Conservation (phyloP, 495 filamentous ascomycete genomes). For the Podospora pseudopauciseta region DNA sequence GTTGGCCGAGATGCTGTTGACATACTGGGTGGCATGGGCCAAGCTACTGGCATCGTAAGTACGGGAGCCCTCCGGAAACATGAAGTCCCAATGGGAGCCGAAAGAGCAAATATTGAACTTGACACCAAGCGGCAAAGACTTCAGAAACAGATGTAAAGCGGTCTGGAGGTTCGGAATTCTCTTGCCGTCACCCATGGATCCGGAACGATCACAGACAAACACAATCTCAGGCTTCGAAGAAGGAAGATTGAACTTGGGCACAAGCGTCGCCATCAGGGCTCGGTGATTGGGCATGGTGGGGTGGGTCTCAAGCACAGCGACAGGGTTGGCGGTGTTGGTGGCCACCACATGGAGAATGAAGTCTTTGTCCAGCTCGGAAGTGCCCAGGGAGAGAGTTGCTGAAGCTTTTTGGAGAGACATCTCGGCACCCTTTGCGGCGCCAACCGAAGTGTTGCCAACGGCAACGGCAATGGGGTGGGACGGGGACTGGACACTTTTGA, state of each 20-base stretch:
- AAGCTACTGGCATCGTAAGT: conserved; percentile 52
- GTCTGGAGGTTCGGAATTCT: conserved; percentile 54
- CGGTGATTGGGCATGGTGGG: conserved; percentile 56
- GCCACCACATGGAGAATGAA: conserved; percentile 55
- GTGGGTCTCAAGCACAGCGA: conserved; percentile 62
- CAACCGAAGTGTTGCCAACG: conserved; percentile 54
- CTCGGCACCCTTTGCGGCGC: conserved; percentile 32
- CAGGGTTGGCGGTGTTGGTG: conserved; percentile 53
- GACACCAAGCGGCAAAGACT: conserved; percentile 61
- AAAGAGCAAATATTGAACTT: conserved; percentile 78
- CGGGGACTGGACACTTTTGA: conserved; percentile 59
- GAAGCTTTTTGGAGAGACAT: conserved; percentile 56
- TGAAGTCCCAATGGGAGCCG: conserved; percentile 48
- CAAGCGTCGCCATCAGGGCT: conserved; percentile 63
- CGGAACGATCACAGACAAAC: conserved; percentile 67
- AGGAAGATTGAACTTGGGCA: conserved; percentile 60
- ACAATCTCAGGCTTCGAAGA: conserved; percentile 58
- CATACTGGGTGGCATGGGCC: conserved; percentile 47
- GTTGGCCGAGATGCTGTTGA: conserved; percentile 46
- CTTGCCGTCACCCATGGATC: conserved; percentile 52
- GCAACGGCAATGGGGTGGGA: conserved; percentile 64
- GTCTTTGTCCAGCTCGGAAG: conserved; percentile 47
- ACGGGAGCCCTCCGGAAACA: conserved; percentile 55
- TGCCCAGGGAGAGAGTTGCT: conserved; percentile 53
- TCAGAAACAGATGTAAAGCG: conserved; percentile 65